Evolutionary conservation across 2,329 filamentous ascomycete species (phyloP).

Genomic region (Aspergillus pseudoglaucus): DNA sequence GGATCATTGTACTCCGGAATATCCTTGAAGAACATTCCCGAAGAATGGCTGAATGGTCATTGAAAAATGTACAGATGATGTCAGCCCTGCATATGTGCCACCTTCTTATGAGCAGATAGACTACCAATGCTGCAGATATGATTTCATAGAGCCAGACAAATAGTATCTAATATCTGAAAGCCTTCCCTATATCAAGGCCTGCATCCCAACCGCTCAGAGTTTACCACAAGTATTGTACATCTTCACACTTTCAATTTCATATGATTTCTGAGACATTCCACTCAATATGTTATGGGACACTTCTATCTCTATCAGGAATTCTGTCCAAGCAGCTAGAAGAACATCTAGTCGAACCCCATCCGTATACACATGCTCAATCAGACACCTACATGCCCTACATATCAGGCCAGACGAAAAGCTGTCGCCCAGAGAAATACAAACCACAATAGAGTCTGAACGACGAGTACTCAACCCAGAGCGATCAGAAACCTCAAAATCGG

Average conservation of each 20-base stretch:
- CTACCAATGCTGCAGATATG: background rate
- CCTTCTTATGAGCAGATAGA: background rate
- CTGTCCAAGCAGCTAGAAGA: background rate
- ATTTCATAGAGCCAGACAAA: background rate
- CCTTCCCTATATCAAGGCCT: background rate
- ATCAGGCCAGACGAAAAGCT: background rate
- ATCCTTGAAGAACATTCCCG: background rate
- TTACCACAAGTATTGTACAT: background rate
- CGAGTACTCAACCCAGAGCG: conserved; percentile 14
- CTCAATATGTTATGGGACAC: background rate
- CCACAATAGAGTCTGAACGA: conserved; percentile 9
- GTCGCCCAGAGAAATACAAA: background rate
- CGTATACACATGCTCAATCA: background rate
- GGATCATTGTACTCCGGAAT: background rate
- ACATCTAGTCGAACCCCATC: background rate
- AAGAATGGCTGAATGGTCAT: background rate
- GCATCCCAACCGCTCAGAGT: background rate
- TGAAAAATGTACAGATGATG: background rate
- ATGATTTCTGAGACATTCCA: background rate
- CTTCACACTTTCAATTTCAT: background rate
- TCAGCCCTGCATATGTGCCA: background rate
- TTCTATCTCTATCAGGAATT: background rate
- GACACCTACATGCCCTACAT: background rate
- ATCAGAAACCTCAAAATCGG: conserved; percentile 17
- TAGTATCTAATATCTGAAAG: background rate